Evolutionary conservation across 2,329 filamentous ascomycete species (phyloP), one percentile per base, ranked within the genome.

Genomic region (Aspergillus versicolor): DNA sequence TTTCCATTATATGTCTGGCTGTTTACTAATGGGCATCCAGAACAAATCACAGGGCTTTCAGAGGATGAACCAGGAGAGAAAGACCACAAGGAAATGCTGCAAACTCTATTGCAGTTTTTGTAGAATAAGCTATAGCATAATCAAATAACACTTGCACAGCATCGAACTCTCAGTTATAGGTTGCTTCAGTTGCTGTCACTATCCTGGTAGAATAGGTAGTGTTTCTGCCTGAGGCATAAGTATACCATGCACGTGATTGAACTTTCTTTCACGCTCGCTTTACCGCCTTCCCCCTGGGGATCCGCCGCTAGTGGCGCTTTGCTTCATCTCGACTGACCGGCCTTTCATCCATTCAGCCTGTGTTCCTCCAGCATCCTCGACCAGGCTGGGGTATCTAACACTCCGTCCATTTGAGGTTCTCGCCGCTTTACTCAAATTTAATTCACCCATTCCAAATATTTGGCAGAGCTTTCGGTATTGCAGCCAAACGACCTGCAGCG

Each of bases 51-150:
- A 59, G 84, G 81, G 1, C 80, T 88, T 27, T 79, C 81, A 52
- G 80, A 80, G 6, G 79, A 81, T 50, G 77, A 79, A 12, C 81
- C 82, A n/a, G 82, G 81, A 27, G 80, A 81, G 61, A 77, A 76
- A 52, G 75, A 79, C 59, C 75, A 77, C 56, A 83, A 81, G 64
- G 88, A 90, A 58, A 89, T 90, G 85, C 73, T 91, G 46, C 78
- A 77, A 56, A 86, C 87, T 3, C 73, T 90, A 55, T 67, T 77
- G 46, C 72, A 75, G 46, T 77, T 76, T 58, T 49, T 77, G 55
- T 70, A 66, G 60, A 32, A 6, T 42, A 43, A 19, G 46, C 40
- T 30, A 45, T 22, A 44, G 19, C 42, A 45, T 19, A 37, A 50
- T 44, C n/a, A 37, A 19, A 42, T 44, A 56, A 15, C 19, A 30